These are phyloP conservation scores for Peniophora sp. DNA, from an alignment of 1,284 basidiomycete species.

Conservation along the genomic window DNA sequence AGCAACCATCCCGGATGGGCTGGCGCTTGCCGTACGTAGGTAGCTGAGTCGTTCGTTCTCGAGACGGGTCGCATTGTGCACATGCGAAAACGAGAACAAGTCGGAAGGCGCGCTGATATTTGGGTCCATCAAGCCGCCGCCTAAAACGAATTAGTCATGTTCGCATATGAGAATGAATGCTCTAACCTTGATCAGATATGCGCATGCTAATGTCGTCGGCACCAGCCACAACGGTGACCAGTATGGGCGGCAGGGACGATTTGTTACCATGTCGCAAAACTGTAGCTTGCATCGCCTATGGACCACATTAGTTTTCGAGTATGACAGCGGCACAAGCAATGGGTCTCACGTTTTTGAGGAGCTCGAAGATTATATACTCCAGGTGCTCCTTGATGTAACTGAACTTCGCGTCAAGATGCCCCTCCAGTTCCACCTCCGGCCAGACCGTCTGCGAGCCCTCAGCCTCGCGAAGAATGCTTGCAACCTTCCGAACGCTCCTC, in stretches of 20 bases:
- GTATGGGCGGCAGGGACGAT: slow-evolving; percentile 45
- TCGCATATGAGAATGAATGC: neutral
- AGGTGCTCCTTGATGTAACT: slow-evolving; percentile 87
- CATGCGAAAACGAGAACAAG: slow-evolving; percentile 77
- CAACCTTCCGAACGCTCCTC: slow-evolving; percentile 65
- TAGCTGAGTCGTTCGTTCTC: slow-evolving; percentile 64
- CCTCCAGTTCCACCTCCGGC: slow-evolving; percentile 69
- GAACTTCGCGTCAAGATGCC: slow-evolving; percentile 67
- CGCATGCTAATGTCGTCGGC: slow-evolving; percentile 68
- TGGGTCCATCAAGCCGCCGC: slow-evolving; percentile 55
- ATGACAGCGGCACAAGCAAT: neutral
- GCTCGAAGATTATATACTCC: slow-evolving; percentile 87
- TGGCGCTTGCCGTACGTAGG: slow-evolving; percentile 55
- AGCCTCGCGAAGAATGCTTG: slow-evolving; percentile 45
- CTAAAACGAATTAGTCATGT: slow-evolving; percentile 26
- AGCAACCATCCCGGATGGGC: slow-evolving; percentile 56
- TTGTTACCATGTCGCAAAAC: slow-evolving; percentile 37
- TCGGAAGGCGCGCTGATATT: slow-evolving; percentile 58
- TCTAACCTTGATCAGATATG: slow-evolving; percentile 77
- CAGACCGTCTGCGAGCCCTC: slow-evolving; percentile 34
- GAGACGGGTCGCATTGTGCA: slow-evolving; percentile 64
- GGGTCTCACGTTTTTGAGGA: slow-evolving; percentile 70
- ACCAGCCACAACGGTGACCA: slow-evolving; percentile 67
- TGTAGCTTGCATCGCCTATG: slow-evolving; percentile 65
- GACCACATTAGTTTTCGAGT: slow-evolving; percentile 1